Base-by-base conservation (phyloP, 1,139 yeast species). In the Blastobotrys petasosporus region DNA sequence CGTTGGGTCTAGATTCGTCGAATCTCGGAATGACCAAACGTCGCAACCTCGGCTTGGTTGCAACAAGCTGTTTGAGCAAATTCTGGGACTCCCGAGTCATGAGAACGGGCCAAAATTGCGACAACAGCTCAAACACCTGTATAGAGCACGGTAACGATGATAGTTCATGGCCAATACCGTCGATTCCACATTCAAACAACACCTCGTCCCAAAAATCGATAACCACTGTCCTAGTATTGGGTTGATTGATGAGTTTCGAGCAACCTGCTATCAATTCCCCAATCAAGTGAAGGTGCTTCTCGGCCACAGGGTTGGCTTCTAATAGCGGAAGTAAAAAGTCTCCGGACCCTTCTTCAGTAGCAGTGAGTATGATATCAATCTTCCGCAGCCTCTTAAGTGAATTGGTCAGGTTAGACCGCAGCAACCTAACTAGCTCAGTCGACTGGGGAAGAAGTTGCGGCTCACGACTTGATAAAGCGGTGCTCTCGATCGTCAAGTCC, bases 51-150 rank as follows among this genome's bases (percentile, higher is more conserved):
- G 38, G 13, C 12, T 11, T 15, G 4, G 15, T n/a, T 2, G 38
- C 17, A 12, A 28, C 15, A 33, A 32, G 33, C 30, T 33, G 32
- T 20, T 25, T 17, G 10, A 33, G 10, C 10, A 15, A 17, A 8
- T n/a, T 15, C 17, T 28, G 25, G 6, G 10, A 13, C n/a, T 9
- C 29, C 10, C 7, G 15, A 25, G 17, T 23, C 10, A 13, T 17
- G 10, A 12, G 20, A 8, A 20, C 20, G 13, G 44, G 44, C 44
- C 39, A 41, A n/a, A 41, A 41, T 13, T 39, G 38, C 3, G 30
- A 8, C 9, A 34, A 32, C 3, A 28, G 7, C 32, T 41, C 44
- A 12, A 41, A 41, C 13, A 41, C 16, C 20, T 41, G 23, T 7
- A 41, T 13, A 6, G 12, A 25, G 15, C 20, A 10, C 13, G 44